These are phyloP conservation scores for Astrocystis sublimbata DNA, from an alignment of 495 filamentous ascomycete genomes.

Conservation along the genomic window DNA sequence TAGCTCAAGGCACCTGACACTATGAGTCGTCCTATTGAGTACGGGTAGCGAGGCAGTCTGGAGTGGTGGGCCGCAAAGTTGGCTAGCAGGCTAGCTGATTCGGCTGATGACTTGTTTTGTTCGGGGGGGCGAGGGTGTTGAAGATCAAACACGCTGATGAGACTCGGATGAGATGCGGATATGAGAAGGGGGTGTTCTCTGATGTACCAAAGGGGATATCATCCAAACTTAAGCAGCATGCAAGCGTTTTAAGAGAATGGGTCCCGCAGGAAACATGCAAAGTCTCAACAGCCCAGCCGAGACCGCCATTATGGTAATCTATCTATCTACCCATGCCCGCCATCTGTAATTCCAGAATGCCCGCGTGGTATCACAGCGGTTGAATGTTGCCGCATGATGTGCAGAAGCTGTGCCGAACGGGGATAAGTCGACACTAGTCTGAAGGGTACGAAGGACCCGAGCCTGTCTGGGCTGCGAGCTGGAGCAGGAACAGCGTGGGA, in stretches of 20 bases:
- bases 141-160: slow-evolving; percentile 47
- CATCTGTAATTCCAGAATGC: slow-evolving; percentile 15
- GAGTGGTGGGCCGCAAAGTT: background rate
- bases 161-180: slow-evolving; percentile 27
- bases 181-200: slow-evolving; percentile 43
- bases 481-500: slow-evolving; percentile 12
- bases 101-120: slow-evolving; percentile 22
- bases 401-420: slow-evolving; percentile 31
- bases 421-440: slow-evolving; percentile 18
- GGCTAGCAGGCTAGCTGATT: slow-evolving; percentile 2
- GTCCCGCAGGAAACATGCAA: slow-evolving; percentile 29
- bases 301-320: slow-evolving; percentile 27
- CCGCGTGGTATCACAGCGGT: slow-evolving; percentile 8
- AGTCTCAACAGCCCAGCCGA: slow-evolving; percentile 31
- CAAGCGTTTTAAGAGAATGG: slow-evolving; percentile 42
- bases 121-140: slow-evolving; percentile 39
- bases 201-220: slow-evolving; percentile 37
- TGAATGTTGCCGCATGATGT: slow-evolving; percentile 31
- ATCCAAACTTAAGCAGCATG: slow-evolving; percentile 28
- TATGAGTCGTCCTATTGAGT: slow-evolving; percentile 18
- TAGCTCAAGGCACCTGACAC: slow-evolving; percentile 23
- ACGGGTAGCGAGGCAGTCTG: no score
- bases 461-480: background rate
- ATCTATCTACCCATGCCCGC: slow-evolving; percentile 26
- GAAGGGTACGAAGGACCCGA: slow-evolving; percentile 6